Evolutionary conservation across 345 rosid species (phyloP), one percentile per base, ranked within the genome.

Genomic region (Lagerstroemia speciosa): DNA sequence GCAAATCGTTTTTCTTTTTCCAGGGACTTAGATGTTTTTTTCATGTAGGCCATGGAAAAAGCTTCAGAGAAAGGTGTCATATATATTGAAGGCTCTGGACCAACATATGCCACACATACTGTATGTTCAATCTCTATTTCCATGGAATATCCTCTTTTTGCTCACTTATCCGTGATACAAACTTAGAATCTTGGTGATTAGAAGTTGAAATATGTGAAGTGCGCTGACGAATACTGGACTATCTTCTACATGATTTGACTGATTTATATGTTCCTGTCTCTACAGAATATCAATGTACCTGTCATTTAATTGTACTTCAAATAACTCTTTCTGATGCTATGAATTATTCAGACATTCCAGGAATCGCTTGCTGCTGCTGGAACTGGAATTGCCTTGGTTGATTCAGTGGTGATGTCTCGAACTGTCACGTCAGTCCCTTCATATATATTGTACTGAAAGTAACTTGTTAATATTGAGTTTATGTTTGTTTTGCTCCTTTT

Each of bases 391-490:
- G 79, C 92, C 61, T 76, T 93, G 77, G 88, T 93, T 69, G 96
- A 93, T 82, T 87, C 98, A 89, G 97, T 93, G 98, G 97, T 90
- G 89, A 93, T 82, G 85, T 87, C 82, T 80, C 81, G 22, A 82
- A 75, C 83, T 83, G 73, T 76, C 77, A 80, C 53, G 76, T 86
- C 79, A 83, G 86, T 85, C 80, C 67, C 82, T 72, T 78, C 61
- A 24, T 72, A 34, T 71, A 63, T 17, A 36, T 66, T 26, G 61
- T 65, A 68, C 26, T 16, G 43, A 43, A 36, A 20, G 71, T 62
- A 20, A 38, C 50, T 45, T 66, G 16, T 11, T 32, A 17, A 16
- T 62, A 19, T 62, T 33, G 38, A 62, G 26, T 62, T 33, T 34
- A 7, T 62, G 22, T 31, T 33, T 11, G 37, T 29, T 30, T 37